phyloP scores from a whole-genome alignment of 257 asterid genomes.

The Scutellaria barbata region DNA sequence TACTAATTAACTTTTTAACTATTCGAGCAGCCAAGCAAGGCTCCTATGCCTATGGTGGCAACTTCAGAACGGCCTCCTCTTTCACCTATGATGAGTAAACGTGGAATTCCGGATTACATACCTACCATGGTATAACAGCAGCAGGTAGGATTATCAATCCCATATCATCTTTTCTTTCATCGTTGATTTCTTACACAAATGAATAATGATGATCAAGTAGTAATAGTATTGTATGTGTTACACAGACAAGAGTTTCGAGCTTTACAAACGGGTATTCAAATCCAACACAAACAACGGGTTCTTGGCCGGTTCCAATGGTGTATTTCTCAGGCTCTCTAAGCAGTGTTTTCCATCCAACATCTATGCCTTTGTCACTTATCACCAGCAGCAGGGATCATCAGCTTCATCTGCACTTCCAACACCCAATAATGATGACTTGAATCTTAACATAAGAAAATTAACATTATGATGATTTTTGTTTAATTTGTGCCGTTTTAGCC shows the following conservation, averaged over 20 bases:
- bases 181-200: too few species aligned
- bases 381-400: background rate
- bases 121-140: too few species aligned
- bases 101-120: too few species aligned
- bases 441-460: constrained; percentile 28
- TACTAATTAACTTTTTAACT: too few species aligned
- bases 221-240: background rate
- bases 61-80: constrained; percentile 39
- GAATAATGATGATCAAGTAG: too few species aligned
- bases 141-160: too few species aligned
- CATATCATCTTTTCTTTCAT: background rate
- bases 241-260: constrained; percentile 31
- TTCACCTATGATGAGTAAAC: constrained; percentile 10
- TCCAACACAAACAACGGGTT: background rate
- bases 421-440: constrained; percentile 29
- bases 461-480: constrained; percentile 12
- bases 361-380: constrained; percentile 3
- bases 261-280: background rate
- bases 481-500: background rate
- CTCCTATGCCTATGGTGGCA: constrained; percentile 12
- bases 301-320: constrained; percentile 3
- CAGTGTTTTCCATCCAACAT: background rate
- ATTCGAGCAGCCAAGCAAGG: constrained; percentile 12
- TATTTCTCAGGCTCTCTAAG: background rate
- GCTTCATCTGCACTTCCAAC: background rate